Evolutionary conservation across 352 stramenopile genomes (phyloP).

Genomic region (Pythium dissotocum): DNA sequence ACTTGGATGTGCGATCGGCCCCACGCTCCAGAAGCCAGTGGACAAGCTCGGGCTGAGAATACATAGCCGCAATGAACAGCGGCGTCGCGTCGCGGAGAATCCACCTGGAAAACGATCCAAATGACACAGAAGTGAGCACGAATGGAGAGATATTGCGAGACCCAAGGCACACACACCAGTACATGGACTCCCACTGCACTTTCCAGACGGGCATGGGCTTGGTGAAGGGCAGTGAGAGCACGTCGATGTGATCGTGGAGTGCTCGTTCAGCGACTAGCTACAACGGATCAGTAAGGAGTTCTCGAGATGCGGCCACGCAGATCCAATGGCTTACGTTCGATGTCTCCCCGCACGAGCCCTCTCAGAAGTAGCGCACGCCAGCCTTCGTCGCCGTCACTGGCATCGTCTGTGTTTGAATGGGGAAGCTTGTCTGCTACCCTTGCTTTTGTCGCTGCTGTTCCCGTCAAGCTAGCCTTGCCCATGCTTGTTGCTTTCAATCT

Average conservation of each 20-base stretch:
- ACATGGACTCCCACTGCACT: conserved; percentile 65
- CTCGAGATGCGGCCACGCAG: no score
- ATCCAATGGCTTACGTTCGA: conserved; percentile 18
- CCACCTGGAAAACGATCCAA: conserved; percentile 37
- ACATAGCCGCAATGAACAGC: conserved; percentile 63
- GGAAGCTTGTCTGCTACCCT: neutral
- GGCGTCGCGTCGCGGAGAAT: conserved; percentile 64
- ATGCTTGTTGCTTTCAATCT: neutral
- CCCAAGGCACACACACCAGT: conserved; percentile 38
- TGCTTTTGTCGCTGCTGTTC: neutral
- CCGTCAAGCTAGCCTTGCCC: neutral
- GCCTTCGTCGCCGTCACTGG: conserved; percentile 21
- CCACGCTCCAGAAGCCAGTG: conserved; percentile 58
- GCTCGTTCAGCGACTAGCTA: conserved; percentile 35
- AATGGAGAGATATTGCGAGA: neutral
- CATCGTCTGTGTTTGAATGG: neutral
- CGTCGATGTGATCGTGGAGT: conserved; percentile 47
- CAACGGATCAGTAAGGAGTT: neutral
- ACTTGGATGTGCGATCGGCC: conserved; percentile 47
- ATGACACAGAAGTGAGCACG: neutral
- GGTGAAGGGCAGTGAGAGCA: conserved; percentile 55
- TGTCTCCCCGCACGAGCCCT: conserved; percentile 29
- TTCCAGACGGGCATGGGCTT: conserved; percentile 53
- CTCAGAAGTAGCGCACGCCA: conserved; percentile 33
- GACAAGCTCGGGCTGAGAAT: conserved; percentile 53